Evolutionary conservation across 768 basidiomycete genomes (phyloP), one percentile per base, ranked within the genome.

Genomic region (Lyophyllum atratum): DNA sequence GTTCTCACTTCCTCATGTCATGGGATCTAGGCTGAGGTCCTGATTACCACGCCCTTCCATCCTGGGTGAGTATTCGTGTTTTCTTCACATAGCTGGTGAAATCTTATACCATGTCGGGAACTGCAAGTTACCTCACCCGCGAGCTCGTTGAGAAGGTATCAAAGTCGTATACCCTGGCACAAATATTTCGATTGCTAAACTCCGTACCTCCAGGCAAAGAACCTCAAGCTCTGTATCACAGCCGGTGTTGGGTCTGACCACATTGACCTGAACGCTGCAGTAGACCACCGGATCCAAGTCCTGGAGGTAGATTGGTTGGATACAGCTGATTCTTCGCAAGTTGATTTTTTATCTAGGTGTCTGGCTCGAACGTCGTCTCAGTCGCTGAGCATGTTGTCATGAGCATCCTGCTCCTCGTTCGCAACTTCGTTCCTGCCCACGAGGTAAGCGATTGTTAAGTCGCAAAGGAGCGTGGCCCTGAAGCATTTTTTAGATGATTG

Each of bases 201-300:
- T 49, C 24, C 12, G 51, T 24, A 10, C 47, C 68, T 14, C 19
- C 54, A 92, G 83, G 92, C 94, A 29, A 89, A 89, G 74, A 94
- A 95, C 64, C 83, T 97, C 59, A 95, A 93, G 74, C 70, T 95
- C 55, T 92, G 90, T 66, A 82, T 95, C 66, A 97, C 94, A 22
- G 94, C 93, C 57, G 92, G 92, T 71, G 92, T 94, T 46, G 92
- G 93, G 11, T 92, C 90, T 19, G 94, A 95, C 74, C 92, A 91
- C 76, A 85, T 94, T 61, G 93, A 95, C 69, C 82, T 96, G 58
- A 88, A 95, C 71, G 90, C 92, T 21, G 89, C 92, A 24, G 93
- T 92, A 61, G 85, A 92, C 68, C 77, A 83, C 64, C 80, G 80
- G 56, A 85, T 95, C 64, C 88, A 92, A 68, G 93, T 93, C 22